Conservation (phyloP, 345 rosid genomes). For the Camelina hispida region DNA sequence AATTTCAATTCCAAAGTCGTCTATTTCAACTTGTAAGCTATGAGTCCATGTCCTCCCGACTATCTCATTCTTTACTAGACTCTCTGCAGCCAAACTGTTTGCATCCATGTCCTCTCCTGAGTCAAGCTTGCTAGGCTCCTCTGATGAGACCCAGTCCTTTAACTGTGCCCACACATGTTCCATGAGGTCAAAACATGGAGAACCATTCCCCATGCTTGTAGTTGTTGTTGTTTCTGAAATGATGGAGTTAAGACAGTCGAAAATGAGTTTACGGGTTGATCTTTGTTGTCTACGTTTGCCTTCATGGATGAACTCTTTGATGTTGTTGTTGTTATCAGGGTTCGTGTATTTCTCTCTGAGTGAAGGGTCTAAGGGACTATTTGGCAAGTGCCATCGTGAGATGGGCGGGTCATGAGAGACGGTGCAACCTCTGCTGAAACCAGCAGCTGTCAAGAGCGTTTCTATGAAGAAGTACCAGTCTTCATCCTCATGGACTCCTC, state of each 20-base stretch:
- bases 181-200: conserved; percentile 45
- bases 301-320: conserved; percentile 57
- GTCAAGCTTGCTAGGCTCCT: conserved; percentile 37
- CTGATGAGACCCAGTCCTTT: conserved; percentile 62
- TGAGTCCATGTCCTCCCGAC: conserved; percentile 74
- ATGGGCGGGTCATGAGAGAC: conserved; percentile 46
- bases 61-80: conserved; percentile 73
- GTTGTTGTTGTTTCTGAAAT: conserved; percentile 52
- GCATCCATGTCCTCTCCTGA: conserved; percentile 57
- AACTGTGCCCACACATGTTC: conserved; percentile 69
- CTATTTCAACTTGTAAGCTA: conserved; percentile 50
- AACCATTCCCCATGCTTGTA: conserved; percentile 10
- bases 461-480: conserved; percentile 66
- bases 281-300: conserved; percentile 72
- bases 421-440: conserved; percentile 53
- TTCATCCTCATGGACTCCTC: conserved; percentile 56
- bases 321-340: conserved; percentile 44
- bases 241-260: conserved; percentile 69
- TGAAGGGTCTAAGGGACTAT: conserved; percentile 75
- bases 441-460: conserved; percentile 61
- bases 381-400: conserved; percentile 64
- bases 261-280: conserved; percentile 68
- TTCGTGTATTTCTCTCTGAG: conserved; percentile 64
- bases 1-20: conserved; percentile 60
- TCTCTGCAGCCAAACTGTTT: conserved; percentile 67